These are phyloP conservation scores for Dictyostelium purpureum DNA, from an alignment of 78 protist species.

Conservation along the genomic window DNA sequence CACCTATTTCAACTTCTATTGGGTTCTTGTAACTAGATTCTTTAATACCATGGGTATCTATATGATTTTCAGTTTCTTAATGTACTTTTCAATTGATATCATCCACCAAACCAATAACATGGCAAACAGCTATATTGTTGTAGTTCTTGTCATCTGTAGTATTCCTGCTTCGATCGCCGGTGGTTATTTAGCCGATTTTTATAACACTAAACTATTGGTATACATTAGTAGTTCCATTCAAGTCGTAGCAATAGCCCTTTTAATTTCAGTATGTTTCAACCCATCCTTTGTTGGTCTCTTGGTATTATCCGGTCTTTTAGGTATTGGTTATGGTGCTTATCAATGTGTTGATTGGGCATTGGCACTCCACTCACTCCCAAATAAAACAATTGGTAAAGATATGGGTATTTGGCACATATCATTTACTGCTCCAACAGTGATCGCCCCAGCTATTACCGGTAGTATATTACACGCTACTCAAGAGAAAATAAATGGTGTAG, in stretches of 20 bases:
- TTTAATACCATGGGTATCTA: conserved; percentile 40
- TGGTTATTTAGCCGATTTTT: conserved; percentile 60
- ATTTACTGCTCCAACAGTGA: conserved; percentile 38
- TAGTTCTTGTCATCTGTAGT: background rate
- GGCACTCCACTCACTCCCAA: conserved; percentile 48
- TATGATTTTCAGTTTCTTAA: conserved; percentile 17
- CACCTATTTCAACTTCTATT: conserved; percentile 48
- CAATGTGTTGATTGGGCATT: conserved; percentile 80
- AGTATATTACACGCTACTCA: background rate
- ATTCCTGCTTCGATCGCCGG: conserved; percentile 54
- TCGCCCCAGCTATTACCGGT: conserved; percentile 52
- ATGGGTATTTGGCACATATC: conserved; percentile 78
- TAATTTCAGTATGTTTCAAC: background rate
- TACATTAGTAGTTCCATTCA: conserved; percentile 28
- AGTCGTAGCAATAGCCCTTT: background rate
- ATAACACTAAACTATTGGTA: conserved; percentile 36
- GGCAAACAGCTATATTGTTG: background rate
- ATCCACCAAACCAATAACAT: background rate
- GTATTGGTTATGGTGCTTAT: conserved; percentile 66
- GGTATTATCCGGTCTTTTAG: conserved; percentile 29
- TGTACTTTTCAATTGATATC: conserved; percentile 1
- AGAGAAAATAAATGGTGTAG: background rate
- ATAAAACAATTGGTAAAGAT: conserved; percentile 48
- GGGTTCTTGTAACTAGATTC: conserved; percentile 66
- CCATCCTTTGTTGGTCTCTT: conserved; percentile 40